Evolutionary conservation across 768 basidiomycete genomes (phyloP).

Genomic region (Rhodotorula taiwanensis): DNA sequence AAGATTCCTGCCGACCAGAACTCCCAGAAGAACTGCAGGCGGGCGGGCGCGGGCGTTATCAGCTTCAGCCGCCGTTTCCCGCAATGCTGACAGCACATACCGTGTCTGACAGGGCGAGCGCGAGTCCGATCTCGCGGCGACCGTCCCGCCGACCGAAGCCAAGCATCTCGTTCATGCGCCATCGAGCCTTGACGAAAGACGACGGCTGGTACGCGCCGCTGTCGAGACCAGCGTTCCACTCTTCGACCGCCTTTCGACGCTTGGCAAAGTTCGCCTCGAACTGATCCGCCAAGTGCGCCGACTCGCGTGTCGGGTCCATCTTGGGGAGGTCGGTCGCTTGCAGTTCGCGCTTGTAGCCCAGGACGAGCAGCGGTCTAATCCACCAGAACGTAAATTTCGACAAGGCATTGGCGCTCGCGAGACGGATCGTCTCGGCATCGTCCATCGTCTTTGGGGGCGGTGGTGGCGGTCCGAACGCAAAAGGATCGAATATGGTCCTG

Average conservation of each 20-base stretch:
- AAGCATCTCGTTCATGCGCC: conserved; percentile 46
- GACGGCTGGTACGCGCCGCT: background rate
- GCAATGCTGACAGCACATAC: background rate
- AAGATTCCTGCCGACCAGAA: conserved; percentile 23
- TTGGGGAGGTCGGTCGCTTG: conserved; percentile 68
- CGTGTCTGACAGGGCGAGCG: no score
- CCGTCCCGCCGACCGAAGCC: conserved; percentile 55
- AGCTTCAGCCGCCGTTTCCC: no score
- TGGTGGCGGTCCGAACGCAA: background rate
- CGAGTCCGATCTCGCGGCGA: conserved; percentile 40
- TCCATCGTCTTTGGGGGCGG: conserved; percentile 18
- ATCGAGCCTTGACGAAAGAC: background rate
- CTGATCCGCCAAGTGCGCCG: conserved; percentile 52
- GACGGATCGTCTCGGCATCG: conserved; percentile 18
- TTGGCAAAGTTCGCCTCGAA: conserved; percentile 51
- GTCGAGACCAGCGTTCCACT: conserved; percentile 51
- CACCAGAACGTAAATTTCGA: conserved; percentile 32
- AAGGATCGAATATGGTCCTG: conserved; percentile 27
- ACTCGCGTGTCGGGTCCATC: conserved; percentile 53
- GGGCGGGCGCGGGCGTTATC: background rate
- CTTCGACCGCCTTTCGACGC: conserved; percentile 50
- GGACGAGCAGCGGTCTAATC: conserved; percentile 48
- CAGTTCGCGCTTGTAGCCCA: conserved; percentile 65
- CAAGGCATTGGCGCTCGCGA: conserved; percentile 12
- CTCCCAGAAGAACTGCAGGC: conserved; percentile 10